These are phyloP conservation scores for Exophiala xenobiotica DNA, from an alignment of 2,329 filamentous ascomycete genomes.

Conservation along the genomic window DNA sequence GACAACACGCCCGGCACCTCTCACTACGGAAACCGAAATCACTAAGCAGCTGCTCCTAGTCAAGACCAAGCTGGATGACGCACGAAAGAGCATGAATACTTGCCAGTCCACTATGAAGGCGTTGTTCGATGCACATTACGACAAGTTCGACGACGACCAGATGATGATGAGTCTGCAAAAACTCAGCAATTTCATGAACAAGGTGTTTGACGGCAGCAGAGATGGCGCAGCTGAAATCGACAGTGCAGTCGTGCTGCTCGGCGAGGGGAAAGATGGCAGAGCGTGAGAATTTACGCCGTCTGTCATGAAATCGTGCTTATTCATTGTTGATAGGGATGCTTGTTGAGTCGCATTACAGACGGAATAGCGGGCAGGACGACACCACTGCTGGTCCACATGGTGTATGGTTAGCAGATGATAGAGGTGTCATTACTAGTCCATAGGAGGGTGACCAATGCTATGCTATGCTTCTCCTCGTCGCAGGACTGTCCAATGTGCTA, in stretches of 20 bases:
- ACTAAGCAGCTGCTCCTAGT: constrained; percentile 15
- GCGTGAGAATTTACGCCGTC: not conserved
- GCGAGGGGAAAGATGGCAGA: not conserved
- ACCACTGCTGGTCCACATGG: too few species aligned
- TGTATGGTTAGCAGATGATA: too few species aligned
- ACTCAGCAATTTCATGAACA: constrained; percentile 20
- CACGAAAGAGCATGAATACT: constrained; percentile 13
- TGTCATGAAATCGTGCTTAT: too few species aligned
- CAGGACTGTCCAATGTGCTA: too few species aligned
- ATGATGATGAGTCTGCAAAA: constrained; percentile 18
- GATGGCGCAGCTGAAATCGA: constrained; percentile 21
- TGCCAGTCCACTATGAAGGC: constrained; percentile 23
- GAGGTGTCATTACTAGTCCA: too few species aligned
- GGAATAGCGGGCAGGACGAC: too few species aligned
- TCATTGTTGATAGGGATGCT: too few species aligned
- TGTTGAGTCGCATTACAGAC: too few species aligned
- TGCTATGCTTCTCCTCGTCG: too few species aligned
- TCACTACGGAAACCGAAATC: constrained; percentile 5
- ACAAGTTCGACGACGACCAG: constrained; percentile 16
- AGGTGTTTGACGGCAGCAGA: constrained; percentile 16
- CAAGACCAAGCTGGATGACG: constrained; percentile 19
- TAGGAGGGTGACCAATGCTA: too few species aligned
- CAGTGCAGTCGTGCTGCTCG: constrained; percentile 10
- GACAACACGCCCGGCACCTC: not conserved
- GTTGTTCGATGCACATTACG: constrained; percentile 19